Evolutionary conservation across 225 moss, liverwort and hornwort genomes (phyloP).

Genomic region (Asterella californica): DNA sequence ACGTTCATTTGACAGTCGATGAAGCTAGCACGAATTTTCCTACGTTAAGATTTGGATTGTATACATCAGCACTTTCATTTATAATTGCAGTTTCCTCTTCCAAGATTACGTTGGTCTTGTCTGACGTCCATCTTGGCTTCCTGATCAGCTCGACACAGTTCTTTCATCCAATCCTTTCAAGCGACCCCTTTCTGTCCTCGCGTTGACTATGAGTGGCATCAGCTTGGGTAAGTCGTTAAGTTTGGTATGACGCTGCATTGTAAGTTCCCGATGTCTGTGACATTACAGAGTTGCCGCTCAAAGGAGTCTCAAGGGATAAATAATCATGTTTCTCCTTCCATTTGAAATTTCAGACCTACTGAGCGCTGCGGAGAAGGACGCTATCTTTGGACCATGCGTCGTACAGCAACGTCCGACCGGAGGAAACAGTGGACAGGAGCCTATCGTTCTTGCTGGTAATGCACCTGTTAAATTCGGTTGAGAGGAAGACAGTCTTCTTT

Average conservation of each 20-base stretch:
- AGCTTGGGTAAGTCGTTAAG: slow-evolving; percentile 19
- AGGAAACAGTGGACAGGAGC: slow-evolving; percentile 19
- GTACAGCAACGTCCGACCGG: slow-evolving; percentile 25
- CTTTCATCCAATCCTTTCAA: slow-evolving; percentile 40
- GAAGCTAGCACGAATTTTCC: not conserved
- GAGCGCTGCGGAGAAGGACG: slow-evolving; percentile 14
- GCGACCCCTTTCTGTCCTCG: slow-evolving; percentile 36
- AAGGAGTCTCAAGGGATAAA: not conserved
- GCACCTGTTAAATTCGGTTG: not conserved
- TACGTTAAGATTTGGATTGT: not conserved
- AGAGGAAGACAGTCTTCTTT: not conserved
- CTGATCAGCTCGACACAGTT: slow-evolving; percentile 34
- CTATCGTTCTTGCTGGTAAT: slow-evolving; percentile 32
- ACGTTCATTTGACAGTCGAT: not conserved
- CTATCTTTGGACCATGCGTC: slow-evolving; percentile 18
- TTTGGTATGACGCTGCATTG: not conserved
- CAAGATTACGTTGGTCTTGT: not conserved
- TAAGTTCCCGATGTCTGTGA: not conserved
- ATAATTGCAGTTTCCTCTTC: too few relatives aligned
- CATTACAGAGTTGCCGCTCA: not conserved
- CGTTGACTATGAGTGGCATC: slow-evolving; percentile 31
- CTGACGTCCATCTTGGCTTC: not conserved
- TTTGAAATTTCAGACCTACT: slow-evolving; percentile 20
- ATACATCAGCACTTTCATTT: too few relatives aligned
- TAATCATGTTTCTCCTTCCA: not conserved